These are phyloP conservation scores for Rhodotorula sp. DNA, from an alignment of 1,284 basidiomycete species.

Conservation along the genomic window DNA sequence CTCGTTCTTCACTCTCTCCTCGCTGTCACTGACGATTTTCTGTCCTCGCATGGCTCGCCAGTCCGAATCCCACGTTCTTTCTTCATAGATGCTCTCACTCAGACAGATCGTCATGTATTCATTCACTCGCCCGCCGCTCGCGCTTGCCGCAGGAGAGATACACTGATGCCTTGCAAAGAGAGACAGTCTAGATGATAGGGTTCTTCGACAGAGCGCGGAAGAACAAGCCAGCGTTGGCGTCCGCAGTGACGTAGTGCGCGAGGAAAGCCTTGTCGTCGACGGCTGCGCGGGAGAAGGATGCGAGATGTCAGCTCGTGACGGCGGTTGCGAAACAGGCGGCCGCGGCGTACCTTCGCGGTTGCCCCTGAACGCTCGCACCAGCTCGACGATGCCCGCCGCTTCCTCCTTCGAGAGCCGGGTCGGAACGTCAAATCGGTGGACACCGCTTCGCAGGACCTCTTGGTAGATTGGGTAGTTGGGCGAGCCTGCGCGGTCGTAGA, in stretches of 20 bases:
- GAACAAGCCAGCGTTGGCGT: slow-evolving; percentile 31
- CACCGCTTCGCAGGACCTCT: slow-evolving; percentile 40
- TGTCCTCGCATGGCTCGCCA: background rate
- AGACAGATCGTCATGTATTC: too few relatives aligned
- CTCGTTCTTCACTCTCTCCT: background rate
- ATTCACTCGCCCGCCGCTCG: background rate
- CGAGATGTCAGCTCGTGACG: background rate
- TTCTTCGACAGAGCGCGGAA: slow-evolving; percentile 12
- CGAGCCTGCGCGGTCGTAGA: slow-evolving; percentile 46
- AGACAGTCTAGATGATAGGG: slow-evolving; percentile 9
- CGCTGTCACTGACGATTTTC: background rate
- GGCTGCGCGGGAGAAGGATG: background rate
- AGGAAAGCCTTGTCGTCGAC: slow-evolving; percentile 34
- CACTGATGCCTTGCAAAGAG: background rate
- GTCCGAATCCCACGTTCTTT: too few relatives aligned
- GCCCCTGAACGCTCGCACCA: slow-evolving; percentile 48
- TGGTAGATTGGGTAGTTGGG: slow-evolving; percentile 25
- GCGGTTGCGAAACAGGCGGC: background rate
- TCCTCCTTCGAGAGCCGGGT: slow-evolving; percentile 47
- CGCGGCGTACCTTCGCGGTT: slow-evolving; percentile 43
- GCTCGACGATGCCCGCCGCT: slow-evolving; percentile 49
- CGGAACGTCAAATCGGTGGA: slow-evolving; percentile 47
- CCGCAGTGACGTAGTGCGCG: slow-evolving; percentile 26
- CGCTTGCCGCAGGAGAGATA: background rate
- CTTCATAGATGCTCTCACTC: too few relatives aligned